Base-by-base conservation (phyloP, 2,329 filamentous ascomycete genomes). In the Xylariaceae sp. region DNA sequence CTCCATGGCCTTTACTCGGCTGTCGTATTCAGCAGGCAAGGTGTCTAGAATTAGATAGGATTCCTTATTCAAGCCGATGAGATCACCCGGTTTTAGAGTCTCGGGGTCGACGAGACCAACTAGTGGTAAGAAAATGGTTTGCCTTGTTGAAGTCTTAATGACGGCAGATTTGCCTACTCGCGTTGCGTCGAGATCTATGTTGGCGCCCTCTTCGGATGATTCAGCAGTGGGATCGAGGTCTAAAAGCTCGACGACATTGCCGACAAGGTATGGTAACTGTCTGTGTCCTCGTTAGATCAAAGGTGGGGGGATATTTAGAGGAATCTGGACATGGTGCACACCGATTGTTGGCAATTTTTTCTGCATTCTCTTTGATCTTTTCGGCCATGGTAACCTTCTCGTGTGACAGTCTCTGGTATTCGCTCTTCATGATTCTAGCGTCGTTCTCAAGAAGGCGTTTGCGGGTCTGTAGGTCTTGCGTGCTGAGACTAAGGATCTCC, bases 261-360 rank as follows among this genome's bases (percentile, higher is more conserved):
- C 94, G 62, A 99, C 94, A 9, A 99, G 87, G 72, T 99, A 99
- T 41, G 94, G 94, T 68, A 99, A 80, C 86, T 99, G 94, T 70
- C 91, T 96, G 65, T n/a, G 48, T 29, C 41, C 43, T 31, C 40
- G 48, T 62, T 54, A 64, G 59, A 47, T 30, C n/a, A 5, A 7
- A 39, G n/a, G 39, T n/a, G 31, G 41, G 43, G 27, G 19, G 19
- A 19, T 19, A 44, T 49, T 2, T 0, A n/a, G 19, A 44, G 31
- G 34, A n/a, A 11, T 31, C 37, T 27, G 35, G 27, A 26, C 51
- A 43, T 29, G 51, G 61, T 56, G 65, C 80, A 63, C 77, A 95
- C 91, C 91, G 84, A 79, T 99, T 99, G 76, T 99, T 97, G 64
- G 95, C 91, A 68, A 99, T 99, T 83, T 99, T 99, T 65, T 99